These are phyloP conservation scores for Puccinia novopanici DNA, from an alignment of 1,284 basidiomycete species.

Conservation along the genomic window DNA sequence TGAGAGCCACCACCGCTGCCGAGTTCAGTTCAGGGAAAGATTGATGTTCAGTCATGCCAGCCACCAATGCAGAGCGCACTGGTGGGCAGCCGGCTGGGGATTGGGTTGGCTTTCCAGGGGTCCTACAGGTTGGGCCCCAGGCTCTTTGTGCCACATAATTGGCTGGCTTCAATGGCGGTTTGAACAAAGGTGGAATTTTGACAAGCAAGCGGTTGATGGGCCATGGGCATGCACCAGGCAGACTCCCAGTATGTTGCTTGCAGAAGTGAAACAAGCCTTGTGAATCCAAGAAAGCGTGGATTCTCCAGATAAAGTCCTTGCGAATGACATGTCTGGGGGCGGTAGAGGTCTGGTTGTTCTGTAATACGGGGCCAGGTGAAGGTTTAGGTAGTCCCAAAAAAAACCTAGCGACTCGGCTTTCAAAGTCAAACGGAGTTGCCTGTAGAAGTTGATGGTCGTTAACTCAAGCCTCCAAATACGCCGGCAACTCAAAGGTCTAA, in stretches of 20 bases:
- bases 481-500: not conserved
- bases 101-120: conserved; percentile 15
- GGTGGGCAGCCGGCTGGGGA: no score
- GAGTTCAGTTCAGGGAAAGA: no score
- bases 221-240: no score
- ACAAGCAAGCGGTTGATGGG: no score
- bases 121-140: not conserved
- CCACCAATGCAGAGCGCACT: no score
- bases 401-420: not conserved
- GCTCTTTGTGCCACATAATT: not conserved
- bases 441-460: not conserved
- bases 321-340: not conserved
- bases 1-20: no score
- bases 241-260: not conserved
- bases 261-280: no score
- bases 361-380: no score
- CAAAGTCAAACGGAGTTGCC: not conserved
- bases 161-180: not conserved
- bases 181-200: conserved; percentile 1
- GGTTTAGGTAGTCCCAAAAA: not conserved
- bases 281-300: no score
- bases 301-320: no score
- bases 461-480: not conserved
- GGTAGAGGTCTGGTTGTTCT: no score
- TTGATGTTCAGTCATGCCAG: no score